Percentiles rank a stretch among this genome's conserved stretches.
Conservation (phyloP, 257 asterid species). For the Eucommia ulmoides region DNA sequence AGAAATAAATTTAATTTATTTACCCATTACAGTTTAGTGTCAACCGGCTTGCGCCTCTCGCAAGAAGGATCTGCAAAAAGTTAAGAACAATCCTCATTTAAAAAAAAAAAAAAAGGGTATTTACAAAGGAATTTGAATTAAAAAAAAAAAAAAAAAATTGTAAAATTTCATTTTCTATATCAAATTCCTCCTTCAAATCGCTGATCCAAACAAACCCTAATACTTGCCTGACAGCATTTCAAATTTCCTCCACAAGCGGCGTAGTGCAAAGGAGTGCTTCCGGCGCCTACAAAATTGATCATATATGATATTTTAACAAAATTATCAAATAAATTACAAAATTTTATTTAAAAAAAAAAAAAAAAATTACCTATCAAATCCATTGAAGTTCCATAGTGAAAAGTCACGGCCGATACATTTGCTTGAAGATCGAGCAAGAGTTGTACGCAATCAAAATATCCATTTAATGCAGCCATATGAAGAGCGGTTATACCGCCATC, state of each 20-base stretch:
- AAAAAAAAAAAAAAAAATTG: no score
- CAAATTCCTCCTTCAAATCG: no score
- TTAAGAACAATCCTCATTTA: constrained; percentile 6
- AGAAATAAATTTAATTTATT: constrained; percentile 2
- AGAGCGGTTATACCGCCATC: constrained; percentile 99
- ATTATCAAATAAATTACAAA: constrained; percentile 1
- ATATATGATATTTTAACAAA: constrained; percentile 1
- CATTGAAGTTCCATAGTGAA: constrained; percentile 93
- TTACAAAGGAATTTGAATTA: no score
- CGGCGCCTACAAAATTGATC: constrained; percentile 53
- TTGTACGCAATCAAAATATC: constrained; percentile 90
- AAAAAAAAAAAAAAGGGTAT: no score
- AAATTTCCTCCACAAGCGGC: constrained; percentile 99
- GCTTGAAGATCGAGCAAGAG: constrained; percentile 92
- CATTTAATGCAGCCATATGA: constrained; percentile 97
- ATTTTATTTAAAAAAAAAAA: no score
- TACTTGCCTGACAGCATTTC: constrained; percentile 88
- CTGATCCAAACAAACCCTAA: no score
- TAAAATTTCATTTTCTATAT: no score
- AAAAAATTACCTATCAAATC: constrained; percentile 65
- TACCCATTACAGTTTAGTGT: constrained; percentile 95
- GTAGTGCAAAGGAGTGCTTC: constrained; percentile 96
- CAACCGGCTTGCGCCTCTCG: constrained; percentile 87
- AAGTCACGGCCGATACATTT: constrained; percentile 65
- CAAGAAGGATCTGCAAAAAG: constrained; percentile 73